Percentiles rank a stretch among this genome's conserved stretches.
Evolutionary conservation across 805 yeast species (phyloP).

Genomic region (Yamadazyma nakazawae): DNA sequence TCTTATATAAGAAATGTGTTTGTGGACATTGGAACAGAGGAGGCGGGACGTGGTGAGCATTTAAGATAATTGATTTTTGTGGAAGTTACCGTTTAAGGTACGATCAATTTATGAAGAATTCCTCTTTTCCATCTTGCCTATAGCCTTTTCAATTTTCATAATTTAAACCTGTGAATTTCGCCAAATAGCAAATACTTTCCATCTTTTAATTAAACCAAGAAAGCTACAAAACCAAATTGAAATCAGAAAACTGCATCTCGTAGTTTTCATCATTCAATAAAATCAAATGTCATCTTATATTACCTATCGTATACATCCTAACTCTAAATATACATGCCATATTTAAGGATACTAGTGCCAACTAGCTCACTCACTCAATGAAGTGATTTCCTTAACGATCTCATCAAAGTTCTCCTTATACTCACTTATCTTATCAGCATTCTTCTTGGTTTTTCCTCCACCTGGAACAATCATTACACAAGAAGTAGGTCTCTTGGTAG

Average conservation of each 20-base stretch:
- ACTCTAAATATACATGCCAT: conserved; percentile 9
- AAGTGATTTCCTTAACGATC: conserved; percentile 82
- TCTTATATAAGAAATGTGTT: neutral
- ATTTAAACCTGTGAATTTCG: no score
- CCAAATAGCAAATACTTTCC: no score
- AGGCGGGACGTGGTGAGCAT: neutral
- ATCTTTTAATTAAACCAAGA: no score
- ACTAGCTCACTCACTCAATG: conserved; percentile 20
- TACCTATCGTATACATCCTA: conserved; percentile 4
- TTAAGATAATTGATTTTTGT: neutral
- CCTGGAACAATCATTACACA: conserved; percentile 98
- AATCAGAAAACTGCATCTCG: neutral
- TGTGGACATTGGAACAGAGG: neutral
- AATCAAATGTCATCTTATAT: neutral
- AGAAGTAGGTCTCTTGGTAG: conserved; percentile 98
- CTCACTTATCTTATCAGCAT: conserved; percentile 67
- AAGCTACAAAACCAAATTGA: neutral
- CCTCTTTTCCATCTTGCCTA: no score
- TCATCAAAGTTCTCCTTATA: conserved; percentile 93
- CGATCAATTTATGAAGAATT: no score
- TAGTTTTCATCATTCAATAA: no score
- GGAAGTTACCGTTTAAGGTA: no score
- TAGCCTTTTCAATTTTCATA: no score
- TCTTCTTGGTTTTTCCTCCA: conserved; percentile 79
- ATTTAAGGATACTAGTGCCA: neutral